Percentiles rank a stretch among this genome's conserved stretches.
Evolutionary conservation across 2,329 filamentous ascomycete genomes (phyloP).

Genomic region (Albophoma yamanashiensis): DNA sequence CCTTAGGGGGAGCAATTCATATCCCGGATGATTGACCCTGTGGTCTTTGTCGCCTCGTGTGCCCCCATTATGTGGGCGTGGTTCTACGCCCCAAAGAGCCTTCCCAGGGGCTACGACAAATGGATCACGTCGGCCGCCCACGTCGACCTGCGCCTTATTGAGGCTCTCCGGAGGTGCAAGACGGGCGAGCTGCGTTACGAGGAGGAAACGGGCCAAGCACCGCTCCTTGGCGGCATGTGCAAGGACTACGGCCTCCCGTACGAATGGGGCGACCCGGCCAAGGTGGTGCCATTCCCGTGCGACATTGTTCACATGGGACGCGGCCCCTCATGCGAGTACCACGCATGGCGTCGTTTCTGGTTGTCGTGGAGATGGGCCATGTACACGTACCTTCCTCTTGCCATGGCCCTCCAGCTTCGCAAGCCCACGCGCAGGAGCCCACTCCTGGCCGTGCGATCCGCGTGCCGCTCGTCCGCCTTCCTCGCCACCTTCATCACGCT

Average conservation of each 20-base stretch:
- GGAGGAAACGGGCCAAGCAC: constrained; percentile 58
- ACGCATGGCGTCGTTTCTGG: constrained; percentile 57
- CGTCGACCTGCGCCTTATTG: constrained; percentile 63
- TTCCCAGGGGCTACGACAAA: constrained; percentile 65
- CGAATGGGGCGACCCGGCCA: constrained; percentile 62
- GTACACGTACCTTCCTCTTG: constrained; percentile 66
- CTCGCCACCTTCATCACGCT: constrained; percentile 66
- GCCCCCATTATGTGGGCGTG: constrained; percentile 82
- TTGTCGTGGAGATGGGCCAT: constrained; percentile 65
- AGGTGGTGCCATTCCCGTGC: constrained; percentile 65
- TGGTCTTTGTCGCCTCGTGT: constrained; percentile 60
- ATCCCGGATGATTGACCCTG: constrained; percentile 44
- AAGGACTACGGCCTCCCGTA: constrained; percentile 56
- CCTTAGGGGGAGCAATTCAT: constrained; percentile 21
- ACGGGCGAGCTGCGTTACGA: constrained; percentile 59
- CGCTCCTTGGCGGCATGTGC: constrained; percentile 62
- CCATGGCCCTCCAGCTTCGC: constrained; percentile 50
- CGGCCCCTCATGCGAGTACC: constrained; percentile 63
- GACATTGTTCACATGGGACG: constrained; percentile 75
- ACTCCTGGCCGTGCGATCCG: constrained; percentile 45
- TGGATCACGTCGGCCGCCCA: constrained; percentile 74
- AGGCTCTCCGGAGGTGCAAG: constrained; percentile 59
- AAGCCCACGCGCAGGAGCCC: constrained; percentile 34
- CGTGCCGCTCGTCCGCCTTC: constrained; percentile 64
- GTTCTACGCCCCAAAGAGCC: constrained; percentile 63